Evolutionary conservation across 2,329 filamentous ascomycete genomes (phyloP), one percentile per base, ranked within the genome.

Genomic region (Oidium heveae): DNA sequence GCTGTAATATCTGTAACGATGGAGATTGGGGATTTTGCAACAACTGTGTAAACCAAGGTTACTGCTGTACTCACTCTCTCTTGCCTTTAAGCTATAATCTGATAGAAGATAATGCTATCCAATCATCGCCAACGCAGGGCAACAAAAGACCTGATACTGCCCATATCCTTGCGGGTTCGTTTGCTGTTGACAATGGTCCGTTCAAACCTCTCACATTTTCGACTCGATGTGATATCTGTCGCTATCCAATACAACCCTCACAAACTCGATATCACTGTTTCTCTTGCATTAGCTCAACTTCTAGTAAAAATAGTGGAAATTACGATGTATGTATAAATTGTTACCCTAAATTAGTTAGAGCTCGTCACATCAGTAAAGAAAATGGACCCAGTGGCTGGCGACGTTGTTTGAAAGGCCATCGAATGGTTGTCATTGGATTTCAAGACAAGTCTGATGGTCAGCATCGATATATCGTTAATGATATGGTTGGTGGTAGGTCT

Each of bases 21-120:
- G 89, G 86, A 5, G 88, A 93, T 63, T 96, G 88, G 88, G 89
- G 89, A 0, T 95, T 86, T 65, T 96, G 89, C 68, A 86, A 88
- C 61, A 70, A 74, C 57, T 96, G 89, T 60, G 86, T 94, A 33
- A 88, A 89, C 56, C 79, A 82, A 65, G 87, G 86, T 16, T 74
- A 74, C 57, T 83, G 80, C 57, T 96, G 89, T 67, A 84, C 80
- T 0, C 89, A 96, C 63, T 74, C 83, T 7, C 72, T 96, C 0
- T 70, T 94, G 0, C 86, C 88, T 0, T 70, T 94, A 47, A 76
- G 80, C 0, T 82, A 86, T 59, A 72, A 76, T 47, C 66, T 69
- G 8, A 52, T 61, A 44, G 58, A 66, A 36, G 58, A 64, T 10
- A 63, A 66, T 41, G 55, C 59, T 54, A 65, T 65, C 18, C 68